Base-by-base conservation (phyloP, 768 basidiomycete species). In the Russula olivacea region DNA sequence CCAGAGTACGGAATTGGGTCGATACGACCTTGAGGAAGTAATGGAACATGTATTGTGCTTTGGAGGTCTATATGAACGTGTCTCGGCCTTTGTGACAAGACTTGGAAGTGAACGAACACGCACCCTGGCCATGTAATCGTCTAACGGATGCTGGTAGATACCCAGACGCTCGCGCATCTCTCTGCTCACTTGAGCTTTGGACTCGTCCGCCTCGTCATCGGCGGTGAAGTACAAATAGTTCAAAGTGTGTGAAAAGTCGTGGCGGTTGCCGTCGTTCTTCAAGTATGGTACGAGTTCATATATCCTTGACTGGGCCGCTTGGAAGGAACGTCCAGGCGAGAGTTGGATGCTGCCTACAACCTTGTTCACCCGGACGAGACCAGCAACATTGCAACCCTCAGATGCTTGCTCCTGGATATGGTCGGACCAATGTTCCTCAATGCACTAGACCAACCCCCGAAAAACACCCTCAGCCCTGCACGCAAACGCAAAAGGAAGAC, bases 21-120 rank as follows among this genome's bases (percentile, higher is more conserved):
- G 93, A 93, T 45, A 99, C 97, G 50, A 99, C 96, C 75, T 99
- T 99, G 71, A 99, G 80, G 85, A 98, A 98, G 76, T 98, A 96
- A 72, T 98, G 93, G 83, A 93, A 97, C 93, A 97, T 94, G 73
- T 92, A 96, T 68, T 93, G 83, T 28, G 86, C 75, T 71, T 89
- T 89, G 67, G 74, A 77, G 1, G 93, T 93, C 88, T 91, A 23
- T 8, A 36, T 36, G 7, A 19, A n/a, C 38, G 11, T 23, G 17
- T 12, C 23, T 30, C 23, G 36, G 11, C 23, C 45, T n/a, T 7
- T 14, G 10, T 3, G 6, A 53, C 45, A 28, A 36, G 28, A 25
- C 19, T 30, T n/a, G 0, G 19, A 30, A 40, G 9, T 23, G 28
- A 48, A 1, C 7, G 43, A 38, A 30, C 14, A 75, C 80, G 25